A percentile compares a stretch with the other conserved stretches of the same genome.
Evolutionary conservation across 176 grass and related monocot species (phyloP).

Genomic region (Dactylis glomerata): DNA sequence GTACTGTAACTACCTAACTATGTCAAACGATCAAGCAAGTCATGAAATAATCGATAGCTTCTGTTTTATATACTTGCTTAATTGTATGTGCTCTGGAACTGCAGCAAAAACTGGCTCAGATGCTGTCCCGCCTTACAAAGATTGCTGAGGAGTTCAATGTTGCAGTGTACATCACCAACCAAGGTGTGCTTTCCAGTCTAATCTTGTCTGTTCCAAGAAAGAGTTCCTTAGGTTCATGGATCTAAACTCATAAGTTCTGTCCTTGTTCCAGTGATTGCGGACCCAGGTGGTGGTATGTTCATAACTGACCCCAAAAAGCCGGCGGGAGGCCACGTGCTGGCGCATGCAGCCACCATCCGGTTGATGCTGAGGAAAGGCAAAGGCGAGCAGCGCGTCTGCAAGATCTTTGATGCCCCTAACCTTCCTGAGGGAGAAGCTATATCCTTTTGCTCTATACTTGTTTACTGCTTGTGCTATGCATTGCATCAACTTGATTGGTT

Average conservation of each 20-base stretch:
- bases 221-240: not conserved
- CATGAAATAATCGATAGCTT: constrained; percentile 2
- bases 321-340: constrained; percentile 76
- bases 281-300: constrained; percentile 83
- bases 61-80: constrained; percentile 20
- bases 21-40: not conserved
- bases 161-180: constrained; percentile 96
- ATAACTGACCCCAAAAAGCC: constrained; percentile 90
- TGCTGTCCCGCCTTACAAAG: constrained; percentile 86
- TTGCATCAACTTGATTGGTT: not conserved
- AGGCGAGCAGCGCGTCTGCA: constrained; percentile 88
- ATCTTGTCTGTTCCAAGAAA: constrained; percentile 6
- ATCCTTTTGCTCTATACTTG: constrained; percentile 46
- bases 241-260: constrained; percentile 4
- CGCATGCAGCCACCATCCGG: constrained; percentile 63
- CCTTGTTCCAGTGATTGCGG: constrained; percentile 67
- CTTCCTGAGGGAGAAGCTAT: constrained; percentile 88
- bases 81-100: constrained; percentile 12
- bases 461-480: not conserved
- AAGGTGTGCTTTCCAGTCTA: constrained; percentile 40
- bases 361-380: constrained; percentile 95
- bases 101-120: constrained; percentile 94
- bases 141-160: constrained; percentile 97
- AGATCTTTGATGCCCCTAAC: constrained; percentile 93
- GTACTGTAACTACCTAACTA: not conserved